Evolutionary conservation across 2,329 filamentous ascomycete genomes (phyloP).

Genomic region (Cladophialophora yegresii): DNA sequence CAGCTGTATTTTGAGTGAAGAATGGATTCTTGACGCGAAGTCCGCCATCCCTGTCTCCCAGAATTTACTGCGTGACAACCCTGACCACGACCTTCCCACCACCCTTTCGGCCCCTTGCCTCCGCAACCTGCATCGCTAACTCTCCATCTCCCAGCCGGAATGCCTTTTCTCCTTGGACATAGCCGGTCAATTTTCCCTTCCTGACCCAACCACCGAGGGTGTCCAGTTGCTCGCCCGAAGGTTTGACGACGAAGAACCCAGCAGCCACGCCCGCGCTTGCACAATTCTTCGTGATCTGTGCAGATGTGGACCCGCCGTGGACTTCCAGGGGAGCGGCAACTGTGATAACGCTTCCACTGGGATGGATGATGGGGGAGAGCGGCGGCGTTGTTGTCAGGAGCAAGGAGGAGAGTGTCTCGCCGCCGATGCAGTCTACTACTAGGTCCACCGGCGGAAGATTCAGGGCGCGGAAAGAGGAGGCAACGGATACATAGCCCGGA

Average conservation of each 20-base stretch:
- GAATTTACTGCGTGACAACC: neutral
- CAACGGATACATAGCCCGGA: constrained; percentile 35
- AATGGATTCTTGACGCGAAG: too few species aligned
- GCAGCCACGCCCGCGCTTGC: constrained; percentile 35
- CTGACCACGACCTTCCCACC: constrained; percentile 24
- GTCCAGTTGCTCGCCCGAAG: constrained; percentile 41
- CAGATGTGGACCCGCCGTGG: neutral
- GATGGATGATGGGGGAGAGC: constrained; percentile 7
- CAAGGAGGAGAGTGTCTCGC: constrained; percentile 40
- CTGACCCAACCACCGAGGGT: constrained; percentile 44
- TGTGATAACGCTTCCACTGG: constrained; percentile 35
- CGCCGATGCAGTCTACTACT: constrained; percentile 46
- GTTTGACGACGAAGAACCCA: constrained; percentile 44
- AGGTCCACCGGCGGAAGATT: constrained; percentile 45
- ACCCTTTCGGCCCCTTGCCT: constrained; percentile 25
- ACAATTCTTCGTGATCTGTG: neutral
- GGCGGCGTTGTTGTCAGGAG: constrained; percentile 37
- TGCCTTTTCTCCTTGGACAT: constrained; percentile 38
- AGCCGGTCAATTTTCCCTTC: constrained; percentile 40
- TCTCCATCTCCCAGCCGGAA: constrained; percentile 42
- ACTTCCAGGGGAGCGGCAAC: constrained; percentile 39
- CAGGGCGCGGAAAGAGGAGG: constrained; percentile 39
- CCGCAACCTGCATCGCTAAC: constrained; percentile 41
- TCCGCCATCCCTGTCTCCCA: neutral
- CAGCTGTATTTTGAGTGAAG: neutral